phyloP scores from a whole-genome alignment of 1,139 yeast genomes.

The Suhomyces coccinellae region DNA sequence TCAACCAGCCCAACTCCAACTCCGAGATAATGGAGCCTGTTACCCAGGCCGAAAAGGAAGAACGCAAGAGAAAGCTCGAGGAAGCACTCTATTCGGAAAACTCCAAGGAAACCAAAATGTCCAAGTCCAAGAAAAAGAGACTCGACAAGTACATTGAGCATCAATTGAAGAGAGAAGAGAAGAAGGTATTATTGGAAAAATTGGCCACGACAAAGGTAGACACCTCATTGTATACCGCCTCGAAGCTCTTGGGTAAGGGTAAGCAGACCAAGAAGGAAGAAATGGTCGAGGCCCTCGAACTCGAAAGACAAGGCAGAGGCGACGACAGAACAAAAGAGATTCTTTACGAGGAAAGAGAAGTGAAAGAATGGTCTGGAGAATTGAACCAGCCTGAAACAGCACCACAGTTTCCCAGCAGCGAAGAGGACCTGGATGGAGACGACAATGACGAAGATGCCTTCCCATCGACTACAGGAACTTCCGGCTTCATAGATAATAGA shows the following conservation, averaged over 20 bases:
- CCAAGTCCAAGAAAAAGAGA: slow-evolving; percentile 74
- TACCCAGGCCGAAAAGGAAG: slow-evolving; percentile 58
- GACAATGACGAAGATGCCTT: slow-evolving; percentile 17
- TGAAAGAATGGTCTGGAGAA: slow-evolving; percentile 62
- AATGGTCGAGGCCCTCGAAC: slow-evolving; percentile 69
- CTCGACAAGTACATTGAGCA: slow-evolving; percentile 80
- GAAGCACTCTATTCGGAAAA: slow-evolving; percentile 57
- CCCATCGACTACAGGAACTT: slow-evolving; percentile 19
- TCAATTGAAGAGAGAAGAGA: slow-evolving; percentile 88
- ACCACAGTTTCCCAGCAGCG: slow-evolving; percentile 17
- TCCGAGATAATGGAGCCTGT: slow-evolving; percentile 56
- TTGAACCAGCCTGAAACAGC: slow-evolving; percentile 10
- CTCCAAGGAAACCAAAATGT: slow-evolving; percentile 62
- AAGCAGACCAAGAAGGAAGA: slow-evolving; percentile 69
- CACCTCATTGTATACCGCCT: slow-evolving; percentile 63
- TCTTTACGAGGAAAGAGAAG: slow-evolving; percentile 68
- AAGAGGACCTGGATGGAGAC: slow-evolving; percentile 18
- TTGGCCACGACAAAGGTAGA: slow-evolving; percentile 73
- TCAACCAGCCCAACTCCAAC: slow-evolving; percentile 48
- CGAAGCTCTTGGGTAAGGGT: slow-evolving; percentile 78
- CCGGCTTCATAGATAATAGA: slow-evolving; percentile 71
- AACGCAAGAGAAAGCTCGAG: slow-evolving; percentile 64
- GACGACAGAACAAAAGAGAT: slow-evolving; percentile 62
- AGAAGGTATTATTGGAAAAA: slow-evolving; percentile 72
- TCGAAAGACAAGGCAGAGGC: slow-evolving; percentile 74